Percentiles rank a stretch among this genome's conserved stretches.
Evolutionary conservation across 306 rosid genomes (phyloP).

Genomic region (Acacia confusa): DNA sequence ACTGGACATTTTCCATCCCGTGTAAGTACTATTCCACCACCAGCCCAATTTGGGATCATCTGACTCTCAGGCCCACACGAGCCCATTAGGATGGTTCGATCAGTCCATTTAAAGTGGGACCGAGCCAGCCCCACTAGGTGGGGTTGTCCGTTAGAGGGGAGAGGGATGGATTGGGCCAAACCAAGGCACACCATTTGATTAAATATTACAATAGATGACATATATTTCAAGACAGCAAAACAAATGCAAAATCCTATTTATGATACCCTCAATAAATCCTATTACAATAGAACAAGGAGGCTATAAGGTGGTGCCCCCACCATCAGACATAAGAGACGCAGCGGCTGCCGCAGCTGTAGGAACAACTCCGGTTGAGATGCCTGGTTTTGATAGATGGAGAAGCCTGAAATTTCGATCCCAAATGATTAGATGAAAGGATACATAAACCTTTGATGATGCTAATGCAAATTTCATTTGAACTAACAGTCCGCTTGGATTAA

Average conservation of each 20-base stretch:
- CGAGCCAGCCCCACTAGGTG: background rate
- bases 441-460: constrained; percentile 11
- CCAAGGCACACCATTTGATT: background rate
- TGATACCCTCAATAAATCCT: too few relatives aligned
- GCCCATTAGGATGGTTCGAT: background rate
- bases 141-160: background rate
- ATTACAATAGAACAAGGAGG: constrained; percentile 12
- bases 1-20: background rate
- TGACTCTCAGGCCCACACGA: background rate
- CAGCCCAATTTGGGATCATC: background rate
- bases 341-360: constrained; percentile 97
- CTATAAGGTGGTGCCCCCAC: constrained; percentile 74
- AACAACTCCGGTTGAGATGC: constrained; percentile 90
- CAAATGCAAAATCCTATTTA: background rate
- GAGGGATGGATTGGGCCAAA: background rate
- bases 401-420: constrained; percentile 66
- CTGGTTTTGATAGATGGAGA: constrained; percentile 89
- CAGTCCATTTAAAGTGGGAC: background rate
- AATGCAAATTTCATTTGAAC: background rate
- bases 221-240: background rate
- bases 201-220: background rate
- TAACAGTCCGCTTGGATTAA: too few relatives aligned
- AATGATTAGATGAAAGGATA: constrained; percentile 10
- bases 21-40: background rate
- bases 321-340: constrained; percentile 93